Conservation (phyloP, 441 rosid genomes). For the Erodium chrysanthum region DNA sequence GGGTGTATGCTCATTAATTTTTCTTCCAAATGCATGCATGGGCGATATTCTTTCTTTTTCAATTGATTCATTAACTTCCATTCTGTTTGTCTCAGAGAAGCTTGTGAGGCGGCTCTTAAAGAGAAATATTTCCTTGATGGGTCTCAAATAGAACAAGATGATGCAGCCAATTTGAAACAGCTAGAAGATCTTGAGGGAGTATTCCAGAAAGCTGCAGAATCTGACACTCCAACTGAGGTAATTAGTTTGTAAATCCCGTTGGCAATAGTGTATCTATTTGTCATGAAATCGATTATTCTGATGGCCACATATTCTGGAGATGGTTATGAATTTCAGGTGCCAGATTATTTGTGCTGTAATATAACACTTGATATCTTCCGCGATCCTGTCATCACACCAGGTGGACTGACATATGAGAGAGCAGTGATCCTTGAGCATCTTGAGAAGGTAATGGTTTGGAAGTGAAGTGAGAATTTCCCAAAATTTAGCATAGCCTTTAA, state of each 20-base stretch:
- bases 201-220: constrained; percentile 55
- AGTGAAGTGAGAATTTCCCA: no score
- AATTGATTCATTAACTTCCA: constrained; percentile 6
- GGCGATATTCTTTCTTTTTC: not conserved
- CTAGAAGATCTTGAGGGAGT: constrained; percentile 43
- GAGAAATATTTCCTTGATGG: constrained; percentile 44
- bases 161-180: constrained; percentile 28
- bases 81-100: constrained; percentile 43
- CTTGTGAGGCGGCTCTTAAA: constrained; percentile 65
- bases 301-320: constrained; percentile 3
- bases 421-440: constrained; percentile 78
- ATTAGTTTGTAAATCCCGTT: not conserved
- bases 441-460: constrained; percentile 36
- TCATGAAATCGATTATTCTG: not conserved
- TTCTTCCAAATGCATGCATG: not conserved
- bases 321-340: constrained; percentile 43
- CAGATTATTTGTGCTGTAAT: constrained; percentile 77
- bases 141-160: constrained; percentile 37
- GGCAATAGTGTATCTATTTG: not conserved
- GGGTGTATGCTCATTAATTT: not conserved
- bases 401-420: constrained; percentile 82
- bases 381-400: constrained; percentile 88
- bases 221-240: constrained; percentile 60
- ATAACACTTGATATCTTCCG: constrained; percentile 78
- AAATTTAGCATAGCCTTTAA: not conserved